phyloP scores from a whole-genome alignment of 2,329 filamentous ascomycete genomes.

The Colletotrichum cereale region DNA sequence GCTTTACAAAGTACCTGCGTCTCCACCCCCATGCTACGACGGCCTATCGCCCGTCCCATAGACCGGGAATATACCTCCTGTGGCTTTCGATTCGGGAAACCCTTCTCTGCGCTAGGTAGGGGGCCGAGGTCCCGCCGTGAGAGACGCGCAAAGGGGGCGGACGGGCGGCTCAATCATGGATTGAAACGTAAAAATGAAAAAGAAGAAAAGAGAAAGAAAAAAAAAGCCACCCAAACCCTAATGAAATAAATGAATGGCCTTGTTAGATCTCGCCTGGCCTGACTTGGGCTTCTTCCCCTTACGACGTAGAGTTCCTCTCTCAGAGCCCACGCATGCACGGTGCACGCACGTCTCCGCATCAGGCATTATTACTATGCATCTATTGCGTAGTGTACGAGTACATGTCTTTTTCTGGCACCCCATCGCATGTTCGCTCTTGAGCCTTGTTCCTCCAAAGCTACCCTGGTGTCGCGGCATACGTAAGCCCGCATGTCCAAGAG shows the following conservation, averaged over 20 bases:
- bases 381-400: background rate
- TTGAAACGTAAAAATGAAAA: background rate
- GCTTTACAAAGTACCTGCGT: too few relatives aligned
- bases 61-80: constrained; percentile 22
- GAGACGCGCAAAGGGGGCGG: background rate
- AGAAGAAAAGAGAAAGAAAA: background rate
- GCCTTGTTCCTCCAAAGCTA: constrained; percentile 8
- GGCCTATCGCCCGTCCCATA: constrained; percentile 24
- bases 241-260: background rate
- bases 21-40: constrained; percentile 35
- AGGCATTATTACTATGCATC: background rate
- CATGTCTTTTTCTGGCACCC: background rate
- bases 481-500: constrained; percentile 29
- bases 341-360: background rate
- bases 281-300: background rate
- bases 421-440: background rate
- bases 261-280: background rate
- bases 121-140: constrained; percentile 5
- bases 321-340: background rate
- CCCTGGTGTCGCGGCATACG: constrained; percentile 26
- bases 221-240: too few relatives aligned
- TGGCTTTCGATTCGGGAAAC: constrained; percentile 6
- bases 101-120: constrained; percentile 16
- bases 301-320: background rate
- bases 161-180: background rate